Percentiles rank a stretch among this genome's conserved stretches.
phyloP scores from a whole-genome alignment of 495 filamentous ascomycete species.

The Neurospora sp. region DNA sequence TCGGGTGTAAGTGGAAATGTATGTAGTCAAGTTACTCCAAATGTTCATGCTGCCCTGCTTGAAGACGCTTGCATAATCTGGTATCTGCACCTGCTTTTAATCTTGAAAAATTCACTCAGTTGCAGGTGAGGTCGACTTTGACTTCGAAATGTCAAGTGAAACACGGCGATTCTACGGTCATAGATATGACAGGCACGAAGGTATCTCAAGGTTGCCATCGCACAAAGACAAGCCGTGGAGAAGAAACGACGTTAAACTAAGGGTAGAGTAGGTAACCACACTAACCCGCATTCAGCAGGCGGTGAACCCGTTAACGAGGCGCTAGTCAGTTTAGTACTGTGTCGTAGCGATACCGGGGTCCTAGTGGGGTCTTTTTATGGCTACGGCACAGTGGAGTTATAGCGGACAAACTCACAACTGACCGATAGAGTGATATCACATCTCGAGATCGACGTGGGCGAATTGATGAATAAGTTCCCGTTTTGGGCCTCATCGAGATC shows the following conservation, averaged over 20 bases:
- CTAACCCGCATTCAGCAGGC: not conserved
- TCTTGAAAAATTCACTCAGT: not conserved
- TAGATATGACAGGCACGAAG: not conserved
- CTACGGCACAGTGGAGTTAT: not conserved
- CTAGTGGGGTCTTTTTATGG: not conserved
- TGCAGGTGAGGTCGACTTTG: not conserved
- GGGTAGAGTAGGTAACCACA: not conserved
- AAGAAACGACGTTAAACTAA: not conserved
- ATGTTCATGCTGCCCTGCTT: not conserved
- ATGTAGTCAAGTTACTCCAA: not conserved
- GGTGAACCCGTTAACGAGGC: not conserved
- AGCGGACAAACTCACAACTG: not conserved
- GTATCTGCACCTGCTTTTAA: not conserved
- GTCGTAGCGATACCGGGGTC: not conserved
- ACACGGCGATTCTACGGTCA: not conserved
- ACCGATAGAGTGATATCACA: not conserved
- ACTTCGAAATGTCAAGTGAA: not conserved
- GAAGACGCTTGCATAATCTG: not conserved
- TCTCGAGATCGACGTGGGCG: not conserved
- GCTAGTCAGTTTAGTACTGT: not conserved
- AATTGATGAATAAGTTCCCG: not conserved
- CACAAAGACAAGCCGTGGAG: not conserved
- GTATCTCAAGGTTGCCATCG: no score
- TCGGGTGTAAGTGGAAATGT: not conserved
- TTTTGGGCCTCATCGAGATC: not conserved